Percentiles rank a stretch among this genome's conserved stretches.
Evolutionary conservation across 1,284 basidiomycete genomes (phyloP).

Genomic region (Puccinia hordei): DNA sequence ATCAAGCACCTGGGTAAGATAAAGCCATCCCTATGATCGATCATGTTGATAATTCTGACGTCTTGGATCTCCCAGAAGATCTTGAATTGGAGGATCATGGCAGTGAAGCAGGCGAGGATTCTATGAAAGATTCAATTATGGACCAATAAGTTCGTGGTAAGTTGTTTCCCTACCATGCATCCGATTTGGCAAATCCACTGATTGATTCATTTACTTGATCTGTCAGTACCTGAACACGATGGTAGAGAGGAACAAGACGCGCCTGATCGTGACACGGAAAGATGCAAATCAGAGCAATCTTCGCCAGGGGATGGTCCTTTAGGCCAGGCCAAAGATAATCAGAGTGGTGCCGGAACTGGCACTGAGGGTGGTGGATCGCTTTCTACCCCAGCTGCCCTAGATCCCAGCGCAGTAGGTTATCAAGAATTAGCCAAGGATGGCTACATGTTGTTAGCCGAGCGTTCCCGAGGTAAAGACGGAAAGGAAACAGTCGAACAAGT

Average conservation of each 20-base stretch:
- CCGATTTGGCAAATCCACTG: too few relatives aligned
- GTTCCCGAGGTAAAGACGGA: constrained; percentile 81
- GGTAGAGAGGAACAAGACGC: not conserved
- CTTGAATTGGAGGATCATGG: too few relatives aligned
- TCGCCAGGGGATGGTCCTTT: not conserved
- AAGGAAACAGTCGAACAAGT: constrained; percentile 86
- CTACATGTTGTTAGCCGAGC: constrained; percentile 95
- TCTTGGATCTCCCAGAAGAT: too few relatives aligned
- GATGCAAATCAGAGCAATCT: not conserved
- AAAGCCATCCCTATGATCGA: constrained; percentile 42
- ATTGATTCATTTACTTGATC: too few relatives aligned
- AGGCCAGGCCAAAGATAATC: constrained; percentile 3
- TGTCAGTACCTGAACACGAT: constrained; percentile 11
- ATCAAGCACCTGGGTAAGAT: not conserved
- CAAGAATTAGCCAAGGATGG: constrained; percentile 93
- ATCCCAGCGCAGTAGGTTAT: constrained; percentile 77
- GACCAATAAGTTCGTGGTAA: too few relatives aligned
- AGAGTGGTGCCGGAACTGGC: constrained; percentile 7
- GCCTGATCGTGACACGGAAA: not conserved
- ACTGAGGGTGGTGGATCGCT: constrained; percentile 25
- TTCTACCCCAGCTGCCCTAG: constrained; percentile 55
- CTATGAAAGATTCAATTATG: too few relatives aligned
- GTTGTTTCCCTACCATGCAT: too few relatives aligned
- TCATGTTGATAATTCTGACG: too few relatives aligned
- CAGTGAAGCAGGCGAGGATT: too few relatives aligned